Base-by-base conservation (phyloP, 495 filamentous ascomycete species). In the Talaromyces proteolyticus region DNA sequence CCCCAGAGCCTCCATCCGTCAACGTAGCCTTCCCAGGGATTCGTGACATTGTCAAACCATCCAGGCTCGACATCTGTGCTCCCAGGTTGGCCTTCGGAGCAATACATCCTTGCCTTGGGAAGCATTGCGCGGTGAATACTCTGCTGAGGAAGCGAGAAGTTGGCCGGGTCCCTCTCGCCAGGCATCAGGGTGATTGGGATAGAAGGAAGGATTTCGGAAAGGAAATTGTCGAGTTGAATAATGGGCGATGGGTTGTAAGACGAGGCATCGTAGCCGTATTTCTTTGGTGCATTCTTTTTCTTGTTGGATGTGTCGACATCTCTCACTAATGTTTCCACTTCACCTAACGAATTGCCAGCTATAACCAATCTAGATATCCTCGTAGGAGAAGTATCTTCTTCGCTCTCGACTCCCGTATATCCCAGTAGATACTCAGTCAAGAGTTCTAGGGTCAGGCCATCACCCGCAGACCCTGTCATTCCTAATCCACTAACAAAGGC, bases 201-300 rank as follows among this genome's bases (percentile, higher is more conserved):
- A 50, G 81, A 81, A 11, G 92, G 89, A 12, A 97, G 76, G 21
- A 99, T 73, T 23, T 82, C 74, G 2, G 85, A 74, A 6, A 99
- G 76, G 69, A 96, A 92, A 18, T 78, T 70, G 66, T 99, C 93
- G 26, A 99, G 75, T 44, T 84, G 85, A 34, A 82, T 82, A 6
- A 89, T 89, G 2, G 93, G 94, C 0, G 84, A 66, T 10, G 91
- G 74, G 63, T 97, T 93, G 70, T 95, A 97, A 1, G 87, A 66
- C 24, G 83, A 80, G 47, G 87, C 81, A 64, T 97, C 93, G 70
- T 97, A 97, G 45, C 94, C 92, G 68, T 97, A 97, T 54, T 93
- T 96, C 61, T 92, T 95, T 21, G 63, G 65, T 4, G 57, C 59
- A 20, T 61, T 60, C 49, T 80, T 82, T 54, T 77, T 78, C 44